Percentiles rank a stretch among this genome's conserved stretches.
Conservation (phyloP, 768 basidiomycete species). For the Sarcodon aspratus region DNA sequence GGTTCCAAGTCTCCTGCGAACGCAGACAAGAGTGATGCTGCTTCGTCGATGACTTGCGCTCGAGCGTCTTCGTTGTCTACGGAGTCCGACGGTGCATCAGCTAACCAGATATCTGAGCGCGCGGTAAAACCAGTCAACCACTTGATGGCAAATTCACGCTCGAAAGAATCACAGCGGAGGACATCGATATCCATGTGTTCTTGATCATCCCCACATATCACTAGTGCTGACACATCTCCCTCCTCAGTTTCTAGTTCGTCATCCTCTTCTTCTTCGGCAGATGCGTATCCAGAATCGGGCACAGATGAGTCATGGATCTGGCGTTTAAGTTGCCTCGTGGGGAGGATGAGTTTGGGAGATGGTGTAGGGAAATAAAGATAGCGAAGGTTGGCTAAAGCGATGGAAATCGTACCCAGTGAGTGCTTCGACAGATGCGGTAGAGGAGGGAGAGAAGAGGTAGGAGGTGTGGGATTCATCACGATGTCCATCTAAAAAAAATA, state of each 20-base stretch:
- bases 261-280: conserved; percentile 52
- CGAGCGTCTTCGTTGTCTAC: conserved; percentile 30
- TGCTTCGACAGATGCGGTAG: conserved; percentile 30
- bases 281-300: conserved; percentile 73
- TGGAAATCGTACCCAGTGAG: conserved; percentile 24
- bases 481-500: conserved; percentile 5
- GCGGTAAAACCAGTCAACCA: conserved; percentile 68
- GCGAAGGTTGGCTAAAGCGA: conserved; percentile 32
- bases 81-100: conserved; percentile 7
- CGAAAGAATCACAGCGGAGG: conserved; percentile 51
- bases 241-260: conserved; percentile 15
- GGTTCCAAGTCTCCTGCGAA: conserved; percentile 33
- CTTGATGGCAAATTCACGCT: conserved; percentile 54
- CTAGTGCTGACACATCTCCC: conserved; percentile 5
- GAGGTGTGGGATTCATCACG: conserved; percentile 18
- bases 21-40: conserved; percentile 41
- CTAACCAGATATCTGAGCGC: conserved; percentile 43
- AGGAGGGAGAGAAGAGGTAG: conserved; percentile 45
- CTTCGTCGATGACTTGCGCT: conserved; percentile 38
- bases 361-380: conserved; percentile 39
- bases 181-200: conserved; percentile 25
- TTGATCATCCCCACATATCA: conserved; percentile 7
- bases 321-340: conserved; percentile 10
- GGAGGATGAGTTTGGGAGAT: conserved; percentile 15
- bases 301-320: conserved; percentile 29